phyloP scores from a whole-genome alignment of 1,284 basidiomycete species.

The Coniferiporia weirii region DNA sequence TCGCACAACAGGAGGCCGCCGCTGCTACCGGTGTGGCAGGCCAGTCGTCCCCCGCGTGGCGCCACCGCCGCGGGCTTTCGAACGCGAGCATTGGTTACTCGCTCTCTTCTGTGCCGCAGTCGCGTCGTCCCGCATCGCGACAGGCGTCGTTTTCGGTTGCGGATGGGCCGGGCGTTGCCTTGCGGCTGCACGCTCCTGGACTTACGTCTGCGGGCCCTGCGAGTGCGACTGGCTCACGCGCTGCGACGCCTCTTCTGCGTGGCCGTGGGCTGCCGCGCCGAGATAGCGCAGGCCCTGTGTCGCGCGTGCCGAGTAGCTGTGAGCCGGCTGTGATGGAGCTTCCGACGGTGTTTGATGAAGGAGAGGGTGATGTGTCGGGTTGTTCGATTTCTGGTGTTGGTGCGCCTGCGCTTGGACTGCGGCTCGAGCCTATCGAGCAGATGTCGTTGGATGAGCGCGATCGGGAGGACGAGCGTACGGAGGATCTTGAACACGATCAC shows the following conservation, averaged over 20 bases:
- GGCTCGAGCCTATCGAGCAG: background rate
- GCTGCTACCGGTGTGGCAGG: background rate
- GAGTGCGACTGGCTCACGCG: slow-evolving; percentile 31
- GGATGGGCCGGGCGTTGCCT: slow-evolving; percentile 36
- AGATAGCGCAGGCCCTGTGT: background rate
- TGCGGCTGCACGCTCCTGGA: slow-evolving; percentile 40
- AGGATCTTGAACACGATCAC: slow-evolving; percentile 5
- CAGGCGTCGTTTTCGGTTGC: slow-evolving; percentile 40
- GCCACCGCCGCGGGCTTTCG: slow-evolving; percentile 46
- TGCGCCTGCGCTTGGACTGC: slow-evolving; percentile 1
- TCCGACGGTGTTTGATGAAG: slow-evolving; percentile 47
- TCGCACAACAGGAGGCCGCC: slow-evolving; percentile 15
- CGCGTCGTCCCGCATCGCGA: slow-evolving; percentile 62
- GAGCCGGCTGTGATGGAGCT: slow-evolving; percentile 27
- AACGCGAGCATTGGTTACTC: slow-evolving; percentile 55
- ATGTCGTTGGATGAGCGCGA: background rate
- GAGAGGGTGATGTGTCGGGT: slow-evolving; percentile 23
- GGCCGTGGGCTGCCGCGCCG: slow-evolving; percentile 5
- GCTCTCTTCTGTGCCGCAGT: slow-evolving; percentile 57
- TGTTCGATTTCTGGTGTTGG: background rate
- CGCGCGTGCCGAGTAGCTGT: slow-evolving; percentile 12
- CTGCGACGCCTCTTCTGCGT: slow-evolving; percentile 20
- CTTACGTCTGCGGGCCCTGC: slow-evolving; percentile 54
- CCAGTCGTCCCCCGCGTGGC: slow-evolving; percentile 13
- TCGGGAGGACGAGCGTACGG: background rate